phyloP scores from a whole-genome alignment of 768 basidiomycete species.

The Auricularia cornea region DNA sequence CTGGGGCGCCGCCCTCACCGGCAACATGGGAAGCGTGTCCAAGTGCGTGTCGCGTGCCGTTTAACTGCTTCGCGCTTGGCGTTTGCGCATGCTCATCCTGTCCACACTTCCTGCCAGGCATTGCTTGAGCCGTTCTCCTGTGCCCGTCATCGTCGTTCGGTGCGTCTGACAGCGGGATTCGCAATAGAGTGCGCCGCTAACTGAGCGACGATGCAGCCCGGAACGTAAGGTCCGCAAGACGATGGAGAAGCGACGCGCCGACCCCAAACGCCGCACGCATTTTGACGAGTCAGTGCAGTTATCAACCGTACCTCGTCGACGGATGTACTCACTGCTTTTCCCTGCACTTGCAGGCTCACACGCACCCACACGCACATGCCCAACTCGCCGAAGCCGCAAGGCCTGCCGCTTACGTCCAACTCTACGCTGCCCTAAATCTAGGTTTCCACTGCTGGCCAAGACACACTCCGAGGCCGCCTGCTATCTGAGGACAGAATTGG shows the following conservation, averaged over 20 bases:
- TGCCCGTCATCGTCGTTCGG: constrained; percentile 92
- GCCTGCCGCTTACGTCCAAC: neutral
- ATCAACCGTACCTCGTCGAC: neutral
- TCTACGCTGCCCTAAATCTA: neutral
- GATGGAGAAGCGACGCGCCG: constrained; percentile 74
- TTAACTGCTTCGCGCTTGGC: neutral
- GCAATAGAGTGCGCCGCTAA: neutral
- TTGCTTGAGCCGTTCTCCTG: constrained; percentile 85
- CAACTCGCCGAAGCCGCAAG: neutral
- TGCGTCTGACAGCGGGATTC: constrained; percentile 4
- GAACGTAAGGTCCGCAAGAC: constrained; percentile 81
- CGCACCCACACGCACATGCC: neutral
- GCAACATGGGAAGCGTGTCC: constrained; percentile 56
- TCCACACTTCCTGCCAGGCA: constrained; percentile 37
- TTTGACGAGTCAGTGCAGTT: constrained; percentile 52
- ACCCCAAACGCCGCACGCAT: constrained; percentile 81
- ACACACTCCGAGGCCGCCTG: no score
- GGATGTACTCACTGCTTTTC: neutral
- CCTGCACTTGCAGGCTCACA: neutral
- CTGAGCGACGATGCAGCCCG: constrained; percentile 29
- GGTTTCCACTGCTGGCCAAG: no score
- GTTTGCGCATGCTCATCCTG: constrained; percentile 1
- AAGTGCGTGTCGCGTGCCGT: constrained; percentile 27
- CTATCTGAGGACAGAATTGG: no score
- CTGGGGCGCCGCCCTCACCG: constrained; percentile 43